Base-by-base conservation (phyloP, 495 filamentous ascomycete species). In the Parathielavia appendiculata region DNA sequence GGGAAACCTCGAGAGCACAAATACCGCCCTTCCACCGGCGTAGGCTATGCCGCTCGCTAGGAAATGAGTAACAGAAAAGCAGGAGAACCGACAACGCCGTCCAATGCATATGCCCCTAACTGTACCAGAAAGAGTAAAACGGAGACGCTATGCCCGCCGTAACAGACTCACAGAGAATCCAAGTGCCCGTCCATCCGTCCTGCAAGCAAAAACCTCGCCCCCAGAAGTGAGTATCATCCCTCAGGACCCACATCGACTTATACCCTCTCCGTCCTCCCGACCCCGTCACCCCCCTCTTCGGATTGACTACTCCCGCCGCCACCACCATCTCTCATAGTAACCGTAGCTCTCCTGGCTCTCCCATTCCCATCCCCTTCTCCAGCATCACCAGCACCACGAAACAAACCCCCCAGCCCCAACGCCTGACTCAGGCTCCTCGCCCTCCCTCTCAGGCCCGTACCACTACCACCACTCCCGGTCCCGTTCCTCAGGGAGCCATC, bases 351-450 rank as follows among this genome's bases (percentile, higher is more conserved):
- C 38, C 51, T 57, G 4, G 20, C 49, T 17, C 22, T 36, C 12
- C 7, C 30, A 20, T 26, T 23, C 13, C 23, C 52, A 35, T n/a
- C 46, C 8, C 34, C 39, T 19, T 36, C 36, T 9, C 53, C 32
- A 4, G 23, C 12, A 6, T 41, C 35, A 12, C 43, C 34, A 8
- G 49, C 20, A 34, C 59, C 59, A 23, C 68, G 62, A 57, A 80
- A 74, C 35, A 81, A 65, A 38, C 75, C 73, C 11, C 74, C 76
- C 11, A 81, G 53, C 17, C 77, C 74, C 4, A 82, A 56, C 13
- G 78, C 77, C 49, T 73, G 73, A 54, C 79, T 82, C 35, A 82
- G 56, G 65, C 77, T 82, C 54, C 79, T 69, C 30, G 79, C 73
- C 30, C 76, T 62, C 22, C 70, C 69, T 17, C 71, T 64, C 17